Percentiles rank a stretch among this genome's conserved stretches.
These are phyloP conservation scores for Rhodotorula graminis DNA, from an alignment of 768 basidiomycete genomes.

Conservation along the genomic window DNA sequence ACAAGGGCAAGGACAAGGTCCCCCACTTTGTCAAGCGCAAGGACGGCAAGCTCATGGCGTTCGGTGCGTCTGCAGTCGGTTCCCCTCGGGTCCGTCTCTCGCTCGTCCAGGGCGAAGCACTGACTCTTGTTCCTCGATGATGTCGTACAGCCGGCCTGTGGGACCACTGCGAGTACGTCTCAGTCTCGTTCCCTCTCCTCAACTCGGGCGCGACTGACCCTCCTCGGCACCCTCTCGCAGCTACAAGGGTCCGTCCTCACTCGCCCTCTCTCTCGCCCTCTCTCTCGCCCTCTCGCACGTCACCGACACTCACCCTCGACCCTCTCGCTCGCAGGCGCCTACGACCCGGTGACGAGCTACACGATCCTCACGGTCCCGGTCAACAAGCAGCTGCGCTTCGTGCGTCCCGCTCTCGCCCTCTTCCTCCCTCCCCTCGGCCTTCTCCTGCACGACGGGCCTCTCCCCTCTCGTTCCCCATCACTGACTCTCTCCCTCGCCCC, in stretches of 20 bases:
- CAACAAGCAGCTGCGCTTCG: constrained; percentile 62
- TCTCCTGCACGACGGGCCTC: no score
- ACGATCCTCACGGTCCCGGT: constrained; percentile 82
- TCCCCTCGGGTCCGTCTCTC: background rate
- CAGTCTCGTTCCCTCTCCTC: background rate
- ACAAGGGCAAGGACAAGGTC: constrained; percentile 66
- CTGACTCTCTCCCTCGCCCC: background rate
- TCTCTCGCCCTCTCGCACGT: background rate
- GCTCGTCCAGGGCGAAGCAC: background rate
- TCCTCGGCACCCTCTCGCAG: background rate
- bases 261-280: background rate
- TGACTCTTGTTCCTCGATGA: background rate
- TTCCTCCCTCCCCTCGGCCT: no score
- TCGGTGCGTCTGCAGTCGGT: constrained; percentile 55
- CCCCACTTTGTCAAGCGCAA: constrained; percentile 75
- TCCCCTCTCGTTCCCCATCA: no score
- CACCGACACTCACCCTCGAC: no score
- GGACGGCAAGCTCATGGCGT: constrained; percentile 62
- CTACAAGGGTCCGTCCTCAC: background rate
- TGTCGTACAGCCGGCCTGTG: constrained; percentile 16
- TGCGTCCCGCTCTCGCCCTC: background rate
- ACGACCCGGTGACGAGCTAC: constrained; percentile 66
- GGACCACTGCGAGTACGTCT: constrained; percentile 33
- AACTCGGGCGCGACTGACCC: background rate
- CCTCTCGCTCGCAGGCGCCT: constrained; percentile 41